These are phyloP conservation scores for Flaveria ramosissima DNA, from an alignment of 129 eudicot genomes.

Conservation along the genomic window DNA sequence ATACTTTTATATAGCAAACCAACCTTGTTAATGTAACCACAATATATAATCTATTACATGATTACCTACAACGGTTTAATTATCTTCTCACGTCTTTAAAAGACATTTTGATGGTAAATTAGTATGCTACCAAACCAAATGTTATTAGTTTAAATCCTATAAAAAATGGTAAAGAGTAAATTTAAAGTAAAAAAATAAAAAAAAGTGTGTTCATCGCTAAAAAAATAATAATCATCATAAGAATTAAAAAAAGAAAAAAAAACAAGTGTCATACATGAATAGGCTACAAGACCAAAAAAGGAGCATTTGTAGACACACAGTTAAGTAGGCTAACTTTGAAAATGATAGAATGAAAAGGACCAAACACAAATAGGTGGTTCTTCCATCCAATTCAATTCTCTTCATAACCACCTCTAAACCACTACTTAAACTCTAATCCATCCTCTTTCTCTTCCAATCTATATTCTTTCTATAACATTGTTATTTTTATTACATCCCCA, in stretches of 20 bases:
- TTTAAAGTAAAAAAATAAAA: too few species aligned
- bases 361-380: conserved; percentile 32
- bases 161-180: too few species aligned
- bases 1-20: too few species aligned
- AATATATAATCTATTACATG: neutral
- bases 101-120: too few species aligned
- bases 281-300: neutral
- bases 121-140: too few species aligned
- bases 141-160: too few species aligned
- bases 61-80: too few species aligned
- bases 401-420: conserved; percentile 31
- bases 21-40: neutral
- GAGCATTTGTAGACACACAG: conserved; percentile 1
- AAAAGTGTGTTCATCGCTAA: too few species aligned
- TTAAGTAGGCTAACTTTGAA: neutral
- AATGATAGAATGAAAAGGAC: conserved; percentile 16
- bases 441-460: too few species aligned
- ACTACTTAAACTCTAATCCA: conserved; percentile 35
- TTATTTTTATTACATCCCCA: neutral
- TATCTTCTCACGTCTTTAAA: too few species aligned
- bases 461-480: conserved; percentile 1
- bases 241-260: neutral
- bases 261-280: conserved; percentile 4
- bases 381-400: conserved; percentile 38
- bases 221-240: neutral